Conservation (phyloP, 495 filamentous ascomycete species). For the Xylaria grammica region DNA sequence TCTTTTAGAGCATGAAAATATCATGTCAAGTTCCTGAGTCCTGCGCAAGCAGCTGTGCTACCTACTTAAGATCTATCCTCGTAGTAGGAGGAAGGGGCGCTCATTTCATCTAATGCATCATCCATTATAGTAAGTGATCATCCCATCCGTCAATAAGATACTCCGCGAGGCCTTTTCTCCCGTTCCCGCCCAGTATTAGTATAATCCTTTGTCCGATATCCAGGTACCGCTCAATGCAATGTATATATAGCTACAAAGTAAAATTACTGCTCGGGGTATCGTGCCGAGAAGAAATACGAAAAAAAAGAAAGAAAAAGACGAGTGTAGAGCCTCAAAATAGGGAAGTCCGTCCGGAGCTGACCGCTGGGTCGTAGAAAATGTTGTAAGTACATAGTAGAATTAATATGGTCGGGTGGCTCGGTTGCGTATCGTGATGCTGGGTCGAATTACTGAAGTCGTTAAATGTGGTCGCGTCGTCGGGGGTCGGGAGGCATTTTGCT, state of each 20-base stretch:
- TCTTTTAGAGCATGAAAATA: neutral
- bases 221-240: slow-evolving; percentile 7
- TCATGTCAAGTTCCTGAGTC: slow-evolving; percentile 1
- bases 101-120: slow-evolving; percentile 19
- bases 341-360: neutral
- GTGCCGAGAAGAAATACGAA: neutral
- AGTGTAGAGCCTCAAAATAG: neutral
- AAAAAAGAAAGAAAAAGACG: neutral
- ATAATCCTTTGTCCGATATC: slow-evolving; percentile 1
- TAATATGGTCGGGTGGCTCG: neutral
- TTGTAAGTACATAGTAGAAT: slow-evolving; percentile 5
- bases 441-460: slow-evolving; percentile 1
- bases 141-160: slow-evolving; percentile 5
- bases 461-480: neutral
- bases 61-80: neutral
- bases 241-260: slow-evolving; percentile 1
- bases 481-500: neutral
- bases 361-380: neutral
- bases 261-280: neutral
- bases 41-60: slow-evolving; percentile 2
- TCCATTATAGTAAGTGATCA: slow-evolving; percentile 17
- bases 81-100: neutral
- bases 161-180: slow-evolving; percentile 5
- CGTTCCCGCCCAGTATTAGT: slow-evolving; percentile 15
- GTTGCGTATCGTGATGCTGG: neutral